Percentiles rank a stretch among this genome's conserved stretches.
These are phyloP conservation scores for Crataegus laevigata DNA, from an alignment of 306 rosid species.

Conservation along the genomic window DNA sequence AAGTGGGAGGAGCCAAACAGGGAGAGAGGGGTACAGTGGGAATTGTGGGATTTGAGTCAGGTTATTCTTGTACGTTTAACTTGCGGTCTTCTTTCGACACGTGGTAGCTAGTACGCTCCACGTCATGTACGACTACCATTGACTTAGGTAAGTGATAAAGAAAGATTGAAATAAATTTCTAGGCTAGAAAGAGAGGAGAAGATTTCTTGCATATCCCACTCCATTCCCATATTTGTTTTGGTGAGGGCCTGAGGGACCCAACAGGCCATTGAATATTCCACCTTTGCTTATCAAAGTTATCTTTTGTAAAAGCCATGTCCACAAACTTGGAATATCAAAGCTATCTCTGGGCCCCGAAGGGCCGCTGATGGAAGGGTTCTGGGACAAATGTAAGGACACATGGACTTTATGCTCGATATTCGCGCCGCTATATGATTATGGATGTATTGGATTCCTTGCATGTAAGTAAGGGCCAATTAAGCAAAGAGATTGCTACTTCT, in stretches of 20 bases:
- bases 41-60: not conserved
- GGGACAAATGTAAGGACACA: constrained; percentile 94
- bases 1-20: not conserved
- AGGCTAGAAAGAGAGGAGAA: no score
- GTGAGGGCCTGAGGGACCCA: no score
- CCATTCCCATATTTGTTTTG: no score
- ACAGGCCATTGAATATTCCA: not conserved
- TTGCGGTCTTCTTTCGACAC: not conserved
- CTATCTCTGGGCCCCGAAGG: constrained; percentile 95
- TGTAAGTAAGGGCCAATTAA: not conserved
- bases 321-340: not conserved
- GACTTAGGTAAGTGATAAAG: not conserved
- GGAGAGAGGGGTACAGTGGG: constrained; percentile 31
- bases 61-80: constrained; percentile 21
- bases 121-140: not conserved
- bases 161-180: no score
- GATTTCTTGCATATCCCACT: no score
- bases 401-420: constrained; percentile 62
- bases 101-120: not conserved
- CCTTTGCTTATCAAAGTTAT: not conserved
- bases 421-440: constrained; percentile 60
- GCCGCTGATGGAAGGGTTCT: constrained; percentile 85
- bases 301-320: not conserved
- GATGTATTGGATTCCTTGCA: constrained; percentile 8
- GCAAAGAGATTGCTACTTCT: not conserved